Evolutionary conservation across 2,329 filamentous ascomycete species (phyloP), one percentile per base, ranked within the genome.

Genomic region (Penicillium sp.): DNA sequence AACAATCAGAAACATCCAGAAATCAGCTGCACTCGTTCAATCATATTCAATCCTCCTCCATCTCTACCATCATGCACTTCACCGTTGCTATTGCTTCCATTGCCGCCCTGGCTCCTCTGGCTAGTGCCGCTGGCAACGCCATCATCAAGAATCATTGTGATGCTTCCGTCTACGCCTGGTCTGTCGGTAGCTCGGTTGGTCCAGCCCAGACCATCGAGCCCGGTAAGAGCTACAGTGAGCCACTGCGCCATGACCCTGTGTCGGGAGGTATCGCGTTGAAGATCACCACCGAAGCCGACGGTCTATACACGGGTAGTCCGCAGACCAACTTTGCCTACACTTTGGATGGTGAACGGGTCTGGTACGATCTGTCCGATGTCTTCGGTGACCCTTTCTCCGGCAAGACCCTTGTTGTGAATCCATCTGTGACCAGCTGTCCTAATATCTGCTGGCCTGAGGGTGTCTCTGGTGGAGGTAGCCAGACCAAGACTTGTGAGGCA

Each of bases 221-320:
- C 4, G 61, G 60, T 26, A 41, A 39, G 8, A 48, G 34, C 30
- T 70, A 66, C 52, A 56, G 48, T 11, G 63, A 70, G 44, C 22
- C 36, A 11, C 55, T 66, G 44, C 57, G 50, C 48, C 54, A 56
- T 31, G 63, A 67, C 36, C 44, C 56, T 13, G 40, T 52, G 15
- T 64, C 60, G 0, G 65, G 65, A n/a, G 67, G 68, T 7, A 56
- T 70, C 31, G 46, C 67, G 1, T 51, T 70, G 32, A 70, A 69
- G 55, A 60, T 70, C 44, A 62, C 67, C 29, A 59, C 50, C 13
- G 47, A 37, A 10, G 32, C 55, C 30, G 52, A 65, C 37, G 65
- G 65, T 4, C 43, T 68, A 30, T 64, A 56, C 42, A 53, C 62
- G 17, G 57, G 55, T 18, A 61, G 55, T 27, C 48, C 63, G 3